Conservation (phyloP, 1,284 basidiomycete genomes). For the Neolentinus lepideus region DNA sequence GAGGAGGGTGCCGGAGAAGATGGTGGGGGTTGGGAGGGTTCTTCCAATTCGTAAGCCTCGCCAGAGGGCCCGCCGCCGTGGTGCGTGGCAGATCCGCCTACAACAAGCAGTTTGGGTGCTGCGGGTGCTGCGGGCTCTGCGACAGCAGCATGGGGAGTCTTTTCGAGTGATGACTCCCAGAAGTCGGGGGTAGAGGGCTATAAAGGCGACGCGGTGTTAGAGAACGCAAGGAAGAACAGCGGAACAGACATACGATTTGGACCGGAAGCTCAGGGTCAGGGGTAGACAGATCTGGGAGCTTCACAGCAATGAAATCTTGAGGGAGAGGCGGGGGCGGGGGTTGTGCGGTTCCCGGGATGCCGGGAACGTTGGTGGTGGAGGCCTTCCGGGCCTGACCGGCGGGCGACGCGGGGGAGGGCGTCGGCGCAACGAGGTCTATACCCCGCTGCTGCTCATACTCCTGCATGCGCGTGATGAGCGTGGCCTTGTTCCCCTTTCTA, state of each 20-base stretch:
- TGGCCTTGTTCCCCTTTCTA: constrained; percentile 56
- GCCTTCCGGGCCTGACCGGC: constrained; percentile 19
- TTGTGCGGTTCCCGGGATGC: constrained; percentile 17
- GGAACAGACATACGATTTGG: constrained; percentile 47
- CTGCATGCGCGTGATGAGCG: constrained; percentile 46
- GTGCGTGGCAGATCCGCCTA: constrained; percentile 60
- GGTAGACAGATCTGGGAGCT: constrained; percentile 47
- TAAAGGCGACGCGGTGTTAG: constrained; percentile 6
- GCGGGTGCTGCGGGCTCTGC: constrained; percentile 19
- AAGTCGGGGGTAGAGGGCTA: constrained; percentile 72
- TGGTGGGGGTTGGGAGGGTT: constrained; percentile 9
- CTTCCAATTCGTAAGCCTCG: constrained; percentile 5
- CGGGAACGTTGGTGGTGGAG: constrained; percentile 26
- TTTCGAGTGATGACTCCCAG: constrained; percentile 51
- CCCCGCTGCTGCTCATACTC: constrained; percentile 33
- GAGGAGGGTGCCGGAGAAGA: constrained; percentile 5
- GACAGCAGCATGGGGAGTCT: constrained; percentile 20
- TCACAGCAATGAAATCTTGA: constrained; percentile 36
- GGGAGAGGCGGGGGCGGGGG: constrained; percentile 13
- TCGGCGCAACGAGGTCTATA: constrained; percentile 12
- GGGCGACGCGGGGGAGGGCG: constrained; percentile 13
- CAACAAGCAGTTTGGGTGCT: constrained; percentile 65
- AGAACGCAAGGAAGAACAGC: constrained; percentile 5
- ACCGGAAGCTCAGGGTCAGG: constrained; percentile 35
- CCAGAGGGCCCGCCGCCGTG: constrained; percentile 49